phyloP scores from a whole-genome alignment of 352 stramenopile species.

The Globisporangium recalcitrans region DNA sequence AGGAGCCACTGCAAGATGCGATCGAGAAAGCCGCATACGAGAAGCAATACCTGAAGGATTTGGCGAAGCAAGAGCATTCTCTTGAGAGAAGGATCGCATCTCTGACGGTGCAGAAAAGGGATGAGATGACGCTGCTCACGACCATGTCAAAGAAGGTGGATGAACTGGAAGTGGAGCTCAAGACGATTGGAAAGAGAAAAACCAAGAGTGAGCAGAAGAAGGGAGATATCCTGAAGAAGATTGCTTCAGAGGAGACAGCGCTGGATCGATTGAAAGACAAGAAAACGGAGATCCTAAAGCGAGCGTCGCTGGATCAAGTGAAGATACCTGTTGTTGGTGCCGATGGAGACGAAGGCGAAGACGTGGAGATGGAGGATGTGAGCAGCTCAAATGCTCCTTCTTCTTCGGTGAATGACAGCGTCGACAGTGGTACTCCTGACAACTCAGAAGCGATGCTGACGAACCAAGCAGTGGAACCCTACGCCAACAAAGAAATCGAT shows the following conservation, averaged over 20 bases:
- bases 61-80: constrained; percentile 44
- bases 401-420: constrained; percentile 11
- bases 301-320: constrained; percentile 93
- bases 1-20: constrained; percentile 36
- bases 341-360: constrained; percentile 25
- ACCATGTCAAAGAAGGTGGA: constrained; percentile 36
- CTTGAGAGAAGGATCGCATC: constrained; percentile 41
- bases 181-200: constrained; percentile 55
- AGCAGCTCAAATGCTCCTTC: constrained; percentile 3
- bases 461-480: constrained; percentile 36
- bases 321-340: constrained; percentile 63
- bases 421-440: constrained; percentile 21
- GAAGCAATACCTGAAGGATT: constrained; percentile 41
- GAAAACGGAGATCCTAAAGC: constrained; percentile 93
- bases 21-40: constrained; percentile 43
- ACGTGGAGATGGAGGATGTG: constrained; percentile 63
- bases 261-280: constrained; percentile 91
- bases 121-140: constrained; percentile 38
- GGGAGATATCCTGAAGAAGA: constrained; percentile 70
- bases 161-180: constrained; percentile 59
- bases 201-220: constrained; percentile 58
- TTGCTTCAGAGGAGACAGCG: constrained; percentile 86
- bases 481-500: constrained; percentile 74
- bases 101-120: constrained; percentile 75
- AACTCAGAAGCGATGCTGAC: constrained; percentile 44